Base-by-base conservation (phyloP, 2,329 filamentous ascomycete species). In the Peltaster fructicola region DNA sequence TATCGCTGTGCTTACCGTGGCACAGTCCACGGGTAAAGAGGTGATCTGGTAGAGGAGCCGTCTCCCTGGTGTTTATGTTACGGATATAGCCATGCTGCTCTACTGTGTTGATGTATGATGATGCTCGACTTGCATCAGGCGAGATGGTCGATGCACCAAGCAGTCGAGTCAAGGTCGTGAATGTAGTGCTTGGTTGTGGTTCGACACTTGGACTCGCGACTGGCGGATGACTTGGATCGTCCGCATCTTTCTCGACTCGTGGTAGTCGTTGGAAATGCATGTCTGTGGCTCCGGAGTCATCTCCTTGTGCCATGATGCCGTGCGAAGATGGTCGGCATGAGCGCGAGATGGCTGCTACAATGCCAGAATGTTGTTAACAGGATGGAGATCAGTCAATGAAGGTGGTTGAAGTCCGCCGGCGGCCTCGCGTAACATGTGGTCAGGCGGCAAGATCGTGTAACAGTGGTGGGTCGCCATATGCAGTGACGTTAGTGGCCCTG, bases 1-100 rank as follows among this genome's bases (percentile, higher is more conserved):
- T 65, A 34, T 67, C 63, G 0, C 59, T 64, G 32, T 66, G 61
- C 4, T 53, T 50, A 8, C 63, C 63, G 30, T 56, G 48, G 8
- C 64, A 43, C 15, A 67, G 48, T 12, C 63, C 63, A 30, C 59
- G 52, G 8, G 49, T 58, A 33, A 62, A 62, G 15, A 67, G 51
- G 41, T 67, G 63, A 22, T 59, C 53, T 1, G 58, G 54, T 6
- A 67, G 45, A 8, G 43, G 40, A 10, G 43, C 38, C 3, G 37
- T 33, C 11, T 44, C 37, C 18, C 29, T 29, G 3, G 35, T 33
- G 13, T 39, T 34, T 16, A 34, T 15, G 18, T 37, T 32, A 9
- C 35, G 31, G 13, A 25, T 30, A 22, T 38, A 40, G 8, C 26
- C 25, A 18, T 30, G 25, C 13, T 22, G 22, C 16, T 27, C 24